Evolutionary conservation across 768 basidiomycete genomes (phyloP), one percentile per base, ranked within the genome.

Genomic region (Filobasidium floriforme): DNA sequence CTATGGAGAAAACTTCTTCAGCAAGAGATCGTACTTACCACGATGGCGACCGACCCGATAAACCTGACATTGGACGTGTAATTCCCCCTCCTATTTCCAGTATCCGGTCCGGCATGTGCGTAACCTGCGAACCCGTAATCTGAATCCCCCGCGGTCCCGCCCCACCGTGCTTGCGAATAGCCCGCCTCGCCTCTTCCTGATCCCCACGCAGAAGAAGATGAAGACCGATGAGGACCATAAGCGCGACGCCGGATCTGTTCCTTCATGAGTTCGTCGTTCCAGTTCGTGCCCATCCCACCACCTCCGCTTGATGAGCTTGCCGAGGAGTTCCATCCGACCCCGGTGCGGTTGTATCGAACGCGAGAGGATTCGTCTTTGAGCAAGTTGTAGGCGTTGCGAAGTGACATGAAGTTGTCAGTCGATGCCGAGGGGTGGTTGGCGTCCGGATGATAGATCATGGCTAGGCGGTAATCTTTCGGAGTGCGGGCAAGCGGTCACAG

Each of bases 371-470:
- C 68, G 19, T 69, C 54, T 11, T 75, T 73, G 22, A 78, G 70
- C 10, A 78, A 68, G 14, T 66, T 76, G 64, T 78, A 78, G 1
- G 77, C 77, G 24, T 68, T 63, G 59, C 73, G 61, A 22, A 78
- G 70, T 10, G 63, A 69, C 19, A 72, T 62, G 60, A 78, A 78
- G 65, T 78, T 66, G 14, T 69, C 63, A 14, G 72, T 70, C 0
- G 72, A 75, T 9, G 77, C 66, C 5, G 74, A 73, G 0, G 74
- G 74, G 60, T 78, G 74, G 10, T 66, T 64, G 1, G 77, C 75
- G 59, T 78, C 77, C n/a, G 77, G 77, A 61, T 78, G 77, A 22
- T 76, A 69, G 6, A 78, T 63, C n/a, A 73, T 65, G 1, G 77
- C 77, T 7, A 78, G 72, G 37, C 70, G 69, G 65, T 78, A 78